Conservation (phyloP, 495 filamentous ascomycete species). For the Mycothermus thermophilus region DNA sequence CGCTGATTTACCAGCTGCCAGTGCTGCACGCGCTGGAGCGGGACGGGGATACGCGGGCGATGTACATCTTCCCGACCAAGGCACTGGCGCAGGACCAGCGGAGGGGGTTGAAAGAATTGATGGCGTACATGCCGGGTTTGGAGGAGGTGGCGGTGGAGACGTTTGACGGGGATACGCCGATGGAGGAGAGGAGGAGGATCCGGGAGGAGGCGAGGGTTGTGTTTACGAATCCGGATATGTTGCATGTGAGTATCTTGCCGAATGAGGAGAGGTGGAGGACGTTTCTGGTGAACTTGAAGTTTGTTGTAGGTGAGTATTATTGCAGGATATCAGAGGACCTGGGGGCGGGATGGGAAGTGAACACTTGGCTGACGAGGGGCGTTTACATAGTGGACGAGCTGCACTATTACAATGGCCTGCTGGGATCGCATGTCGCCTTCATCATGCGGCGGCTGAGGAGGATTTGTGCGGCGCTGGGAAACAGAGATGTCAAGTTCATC, state of each 20-base stretch:
- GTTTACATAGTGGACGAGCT: slow-evolving; percentile 51
- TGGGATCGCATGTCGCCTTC: slow-evolving; percentile 86
- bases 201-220: slow-evolving; percentile 85
- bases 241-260: slow-evolving; percentile 87
- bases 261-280: slow-evolving; percentile 81
- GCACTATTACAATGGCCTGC: slow-evolving; percentile 91
- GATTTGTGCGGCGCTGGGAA: slow-evolving; percentile 85
- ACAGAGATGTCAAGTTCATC: slow-evolving; percentile 78
- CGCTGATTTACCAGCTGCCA: slow-evolving; percentile 89
- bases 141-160: slow-evolving; percentile 72
- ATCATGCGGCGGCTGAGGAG: slow-evolving; percentile 85
- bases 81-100: slow-evolving; percentile 91
- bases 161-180: slow-evolving; percentile 89
- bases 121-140: slow-evolving; percentile 66
- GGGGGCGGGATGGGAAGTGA: not conserved
- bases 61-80: slow-evolving; percentile 99
- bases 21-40: slow-evolving; percentile 79
- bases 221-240: slow-evolving; percentile 98
- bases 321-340: no score
- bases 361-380: not conserved
- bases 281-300: slow-evolving; percentile 79
- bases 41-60: slow-evolving; percentile 62
- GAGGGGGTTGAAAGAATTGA: slow-evolving; percentile 71
- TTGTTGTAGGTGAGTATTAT: slow-evolving; percentile 54
- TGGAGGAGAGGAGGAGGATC: slow-evolving; percentile 61